Base-by-base conservation (phyloP, 257 asterid species). In the Solanum chmielewskii region DNA sequence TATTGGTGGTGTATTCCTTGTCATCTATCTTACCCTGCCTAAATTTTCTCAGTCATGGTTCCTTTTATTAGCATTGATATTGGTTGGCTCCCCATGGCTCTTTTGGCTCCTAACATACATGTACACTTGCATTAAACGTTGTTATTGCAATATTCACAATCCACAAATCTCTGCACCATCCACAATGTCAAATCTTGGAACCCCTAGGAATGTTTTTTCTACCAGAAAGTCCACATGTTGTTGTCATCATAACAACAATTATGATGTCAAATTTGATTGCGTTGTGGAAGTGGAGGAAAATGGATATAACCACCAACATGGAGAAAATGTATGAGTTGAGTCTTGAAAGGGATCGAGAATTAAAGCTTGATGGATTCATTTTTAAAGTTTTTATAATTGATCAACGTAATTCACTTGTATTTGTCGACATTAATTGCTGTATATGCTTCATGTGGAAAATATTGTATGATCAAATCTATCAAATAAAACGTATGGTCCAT, bases 1-100 rank as follows among this genome's bases (percentile, higher is more conserved):
- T 44, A 70, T 91, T 27, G 98, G 98, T 77, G 98, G 98, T 6
- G 42, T 92, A 15, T 82, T 94, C 90, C 98, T 95, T 56, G 86
- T 89, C 8, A 33, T 91, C 56, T 93, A 94, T 88, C 93, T 91
- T 14, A 93, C 89, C 89, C 83, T 89, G 7, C 95, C 96, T 2
- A 7, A 68, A 52, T n/a, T 69, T 27, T 94, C 98, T 5, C 69
- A 86, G 88, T 91, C 95, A 9, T 95, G 98, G 98, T 94, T 86
- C 92, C 96, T 95, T 1, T 29, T 87, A 69, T 93, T 89, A 39
- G 96, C 98, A 78, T 87, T 94, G 69, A 44, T 87, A 87, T 92
- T 95, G 88, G 92, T 95, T 88, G 96, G 92, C 86, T 89, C 92
- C 11, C 98, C 98, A 2, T 94, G 98, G 96, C 31, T 94, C 39